Evolutionary conservation across 257 asterid genomes (phyloP).

Genomic region (Solanum rostratum): DNA sequence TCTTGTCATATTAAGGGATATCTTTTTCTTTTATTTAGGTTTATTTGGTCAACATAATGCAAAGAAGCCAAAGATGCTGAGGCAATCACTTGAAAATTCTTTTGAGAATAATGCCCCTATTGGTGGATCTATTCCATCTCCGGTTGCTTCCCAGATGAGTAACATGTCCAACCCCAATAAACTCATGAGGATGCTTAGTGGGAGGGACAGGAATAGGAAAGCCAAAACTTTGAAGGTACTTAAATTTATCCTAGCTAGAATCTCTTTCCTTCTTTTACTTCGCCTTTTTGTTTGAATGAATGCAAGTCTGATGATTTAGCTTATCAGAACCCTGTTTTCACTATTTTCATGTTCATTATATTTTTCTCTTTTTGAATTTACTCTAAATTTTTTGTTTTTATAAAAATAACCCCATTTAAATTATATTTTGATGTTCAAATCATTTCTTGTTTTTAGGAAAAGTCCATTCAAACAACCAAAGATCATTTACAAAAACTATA

Average conservation of each 20-base stretch:
- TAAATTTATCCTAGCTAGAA: neutral
- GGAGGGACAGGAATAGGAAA: slow-evolving; percentile 67
- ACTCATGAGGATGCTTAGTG: slow-evolving; percentile 49
- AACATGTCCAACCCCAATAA: slow-evolving; percentile 64
- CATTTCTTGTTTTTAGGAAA: too few relatives aligned
- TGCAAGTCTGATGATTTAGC: neutral
- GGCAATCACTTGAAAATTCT: slow-evolving; percentile 48
- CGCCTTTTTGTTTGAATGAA: neutral
- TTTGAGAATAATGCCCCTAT: slow-evolving; percentile 37
- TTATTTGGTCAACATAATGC: slow-evolving; percentile 54
- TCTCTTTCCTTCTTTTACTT: neutral
- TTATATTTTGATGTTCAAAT: too few relatives aligned
- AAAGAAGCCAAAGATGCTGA: slow-evolving; percentile 70
- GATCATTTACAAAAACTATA: too few relatives aligned
- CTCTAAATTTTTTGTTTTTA: too few relatives aligned
- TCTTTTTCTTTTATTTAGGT: slow-evolving; percentile 40
- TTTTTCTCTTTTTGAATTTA: too few relatives aligned
- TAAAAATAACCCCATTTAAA: too few relatives aligned
- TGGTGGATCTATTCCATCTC: slow-evolving; percentile 50
- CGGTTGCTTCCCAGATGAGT: slow-evolving; percentile 68
- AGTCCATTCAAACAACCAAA: too few relatives aligned
- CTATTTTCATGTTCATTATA: too few relatives aligned
- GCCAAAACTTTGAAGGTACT: slow-evolving; percentile 51
- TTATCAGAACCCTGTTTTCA: neutral
- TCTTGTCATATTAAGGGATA: slow-evolving; percentile 5